Base-by-base conservation (phyloP, 2,329 filamentous ascomycete genomes). In the Epichloe brachyelytri region DNA sequence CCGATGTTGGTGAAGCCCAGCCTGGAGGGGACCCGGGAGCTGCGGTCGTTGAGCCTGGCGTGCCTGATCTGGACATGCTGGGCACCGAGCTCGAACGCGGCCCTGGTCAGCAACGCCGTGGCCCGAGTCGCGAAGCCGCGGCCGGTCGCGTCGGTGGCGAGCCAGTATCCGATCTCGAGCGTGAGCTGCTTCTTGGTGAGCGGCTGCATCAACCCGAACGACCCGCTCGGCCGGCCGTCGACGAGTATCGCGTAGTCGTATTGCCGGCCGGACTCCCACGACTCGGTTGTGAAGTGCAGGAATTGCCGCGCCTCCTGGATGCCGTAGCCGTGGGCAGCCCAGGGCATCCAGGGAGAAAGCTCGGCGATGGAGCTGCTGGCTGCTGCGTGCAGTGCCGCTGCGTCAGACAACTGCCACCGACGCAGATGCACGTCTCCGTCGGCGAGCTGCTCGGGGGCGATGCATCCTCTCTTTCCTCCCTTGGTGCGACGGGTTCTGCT, bases 131-230 rank as follows among this genome's bases (percentile, higher is more conserved):
- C 57, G 50, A 53, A 20, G 4, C 57, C 57, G 5, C 55, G 53
- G 3, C 56, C 56, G 2, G 56, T 59, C 40, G 39, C 48, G 19
- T 43, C 19, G 7, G 52, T 55, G 2, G 54, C 56, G 4, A 59
- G 46, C 56, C 57, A 59, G 53, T 58, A 59, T 15, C 57, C 55
- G 14, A 58, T 50, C 40, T 55, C 53, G 38, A 58, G 48, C 6
- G 43, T 34, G 15, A 22, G 26, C 4, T 34, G 44, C 22, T 43
- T 43, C 20, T 30, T 17, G 26, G 19, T 46, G 10, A 11, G 30
- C 12, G 52, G 39, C 14, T 4, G 22, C 51, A 55, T 54, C 15
- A 59, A 34, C 14, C 57, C 55, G 15, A 47, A 53, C 0, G 55
- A 59, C 7, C 57, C 56, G 12, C 48, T 33, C 15, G 52, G 17